Evolutionary conservation across 192 early-diverging fungal genomes (phyloP), one percentile per base, ranked within the genome.

Genomic region (Entomortierella beljakovae): DNA sequence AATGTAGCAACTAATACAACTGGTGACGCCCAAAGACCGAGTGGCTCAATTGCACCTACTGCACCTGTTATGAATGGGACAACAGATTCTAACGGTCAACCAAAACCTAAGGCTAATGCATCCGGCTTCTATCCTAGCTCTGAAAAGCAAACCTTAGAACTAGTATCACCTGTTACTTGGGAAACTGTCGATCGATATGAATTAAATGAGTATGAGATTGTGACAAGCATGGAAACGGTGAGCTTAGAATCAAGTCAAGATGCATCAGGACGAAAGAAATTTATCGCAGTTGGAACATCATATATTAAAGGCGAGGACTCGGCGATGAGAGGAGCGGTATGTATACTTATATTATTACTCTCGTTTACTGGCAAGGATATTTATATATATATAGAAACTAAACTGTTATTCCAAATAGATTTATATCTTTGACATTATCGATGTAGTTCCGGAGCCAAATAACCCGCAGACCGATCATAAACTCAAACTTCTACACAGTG

Each of bases 81-180:
- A 15, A 51, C 54, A 46, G 82, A 81, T 50, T 52, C 32, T 22
- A 83, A 85, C 26, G 46, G 52, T 34, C 33, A 58, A 20, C 9
- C 56, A 15, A 72, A 72, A 33, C 16, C 51, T 48, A 63, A 74
- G 37, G 32, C 50, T 8, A 26, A 73, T 74, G 52, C 31, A 7
- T 26, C 61, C 29, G 42, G 88, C 7, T 89, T 92, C 69, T 80
- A 86, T 5, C 95, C 96, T 18, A 64, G 68, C 16, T 80, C 87
- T 38, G 84, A 89, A 15, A 80, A 82, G 20, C 95, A 89, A 71
- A 87, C 86, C 6, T 60, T 99, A 37, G 94, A 97, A 53, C 83
- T 99, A 50, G 86, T 99, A 16, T 98, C 97, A 20, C 96, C 97
- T 1, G 89, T 95, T 0, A 96, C 95, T 20, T 98, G 95, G 95